phyloP scores from a whole-genome alignment of 192 early-diverging fungal genomes.

The Gonapodya sp. region DNA sequence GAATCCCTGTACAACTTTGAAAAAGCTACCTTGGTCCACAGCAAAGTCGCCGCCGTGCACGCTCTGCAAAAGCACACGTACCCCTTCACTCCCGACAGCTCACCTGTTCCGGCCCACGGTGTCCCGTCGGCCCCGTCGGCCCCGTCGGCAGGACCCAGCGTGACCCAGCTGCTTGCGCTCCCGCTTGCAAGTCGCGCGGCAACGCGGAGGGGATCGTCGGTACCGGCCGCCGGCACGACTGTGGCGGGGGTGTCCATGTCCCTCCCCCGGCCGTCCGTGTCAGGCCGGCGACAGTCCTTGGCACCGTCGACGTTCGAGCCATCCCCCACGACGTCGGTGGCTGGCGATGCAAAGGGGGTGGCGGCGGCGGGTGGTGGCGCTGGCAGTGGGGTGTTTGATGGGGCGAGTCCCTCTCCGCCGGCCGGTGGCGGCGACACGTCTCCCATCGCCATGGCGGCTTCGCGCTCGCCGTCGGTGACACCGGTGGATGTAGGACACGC shows the following conservation, averaged over 20 bases:
- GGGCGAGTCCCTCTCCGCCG: too few relatives aligned
- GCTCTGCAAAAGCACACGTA: slow-evolving; percentile 18
- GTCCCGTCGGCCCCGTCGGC: background rate
- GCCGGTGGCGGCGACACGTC: too few relatives aligned
- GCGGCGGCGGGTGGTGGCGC: background rate
- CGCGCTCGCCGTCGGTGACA: background rate
- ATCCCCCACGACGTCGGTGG: background rate
- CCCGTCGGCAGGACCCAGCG: background rate
- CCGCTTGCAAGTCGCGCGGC: background rate
- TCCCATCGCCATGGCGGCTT: too few relatives aligned
- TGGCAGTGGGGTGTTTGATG: too few relatives aligned
- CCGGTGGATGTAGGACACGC: background rate
- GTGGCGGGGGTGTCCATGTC: background rate
- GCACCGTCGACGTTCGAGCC: background rate
- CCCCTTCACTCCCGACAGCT: slow-evolving; percentile 20
- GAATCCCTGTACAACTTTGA: slow-evolving; percentile 26
- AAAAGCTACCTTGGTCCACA: slow-evolving; percentile 19
- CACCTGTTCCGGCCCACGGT: background rate
- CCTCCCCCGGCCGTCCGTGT: background rate
- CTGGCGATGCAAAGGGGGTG: background rate
- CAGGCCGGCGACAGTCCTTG: background rate
- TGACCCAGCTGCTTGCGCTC: background rate
- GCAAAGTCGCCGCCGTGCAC: slow-evolving; percentile 11
- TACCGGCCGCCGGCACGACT: too few relatives aligned
- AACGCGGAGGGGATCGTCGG: background rate